phyloP scores from a whole-genome alignment of 1,139 yeast species.

The Geotrichum bryndzae region DNA sequence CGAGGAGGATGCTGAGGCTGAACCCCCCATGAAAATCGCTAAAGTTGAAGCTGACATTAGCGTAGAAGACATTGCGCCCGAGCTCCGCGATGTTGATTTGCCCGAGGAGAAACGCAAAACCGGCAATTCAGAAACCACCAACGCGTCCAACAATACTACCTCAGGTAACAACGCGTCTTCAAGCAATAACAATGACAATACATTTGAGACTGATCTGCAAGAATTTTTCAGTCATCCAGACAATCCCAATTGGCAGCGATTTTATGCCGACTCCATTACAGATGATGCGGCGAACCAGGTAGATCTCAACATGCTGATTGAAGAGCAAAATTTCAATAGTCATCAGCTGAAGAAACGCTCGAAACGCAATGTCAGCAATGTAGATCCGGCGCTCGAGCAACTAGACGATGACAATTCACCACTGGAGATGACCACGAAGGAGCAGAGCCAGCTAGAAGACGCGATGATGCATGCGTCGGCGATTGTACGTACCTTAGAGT shows the following conservation, averaged over 20 bases:
- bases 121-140: constrained; percentile 8
- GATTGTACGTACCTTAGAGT: constrained; percentile 24
- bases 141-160: background rate
- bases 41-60: constrained; percentile 13
- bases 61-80: constrained; percentile 24
- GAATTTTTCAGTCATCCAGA: constrained; percentile 13
- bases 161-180: background rate
- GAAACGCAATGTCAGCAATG: constrained; percentile 11
- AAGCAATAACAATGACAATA: background rate
- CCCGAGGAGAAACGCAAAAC: constrained; percentile 17
- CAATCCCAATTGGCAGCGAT: constrained; percentile 18
- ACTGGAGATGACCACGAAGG: constrained; percentile 16
- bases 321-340: constrained; percentile 1
- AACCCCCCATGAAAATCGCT: constrained; percentile 2
- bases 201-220: constrained; percentile 15
- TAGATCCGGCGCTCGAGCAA: constrained; percentile 15
- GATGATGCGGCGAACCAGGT: constrained; percentile 12
- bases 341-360: background rate
- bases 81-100: constrained; percentile 19
- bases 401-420: constrained; percentile 2
- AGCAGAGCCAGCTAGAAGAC: constrained; percentile 26
- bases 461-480: constrained; percentile 30
- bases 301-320: constrained; percentile 11
- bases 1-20: constrained; percentile 8
- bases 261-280: constrained; percentile 13